phyloP scores from a whole-genome alignment of 148 eudicot genomes.

The Arbutus unedo region DNA sequence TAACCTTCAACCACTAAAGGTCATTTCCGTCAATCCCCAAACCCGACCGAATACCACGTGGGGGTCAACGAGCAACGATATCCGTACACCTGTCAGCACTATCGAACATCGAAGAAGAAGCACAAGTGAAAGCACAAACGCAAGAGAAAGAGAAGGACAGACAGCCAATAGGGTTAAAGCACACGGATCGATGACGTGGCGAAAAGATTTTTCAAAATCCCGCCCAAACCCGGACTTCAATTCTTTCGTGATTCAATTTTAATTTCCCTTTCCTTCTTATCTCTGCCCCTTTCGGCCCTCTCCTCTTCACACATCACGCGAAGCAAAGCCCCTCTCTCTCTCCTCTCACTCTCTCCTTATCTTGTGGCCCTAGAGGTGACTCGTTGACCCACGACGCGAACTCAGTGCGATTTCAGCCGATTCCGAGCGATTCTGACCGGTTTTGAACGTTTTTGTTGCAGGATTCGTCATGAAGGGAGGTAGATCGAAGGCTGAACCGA shows the following conservation, averaged over 20 bases:
- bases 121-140: constrained; percentile 27
- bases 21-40: constrained; percentile 2
- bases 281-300: background rate
- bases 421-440: constrained; percentile 24
- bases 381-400: constrained; percentile 3
- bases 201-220: constrained; percentile 23
- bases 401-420: constrained; percentile 6
- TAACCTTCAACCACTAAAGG: constrained; percentile 4
- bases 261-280: constrained; percentile 19
- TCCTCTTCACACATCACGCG: background rate
- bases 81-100: background rate
- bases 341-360: background rate
- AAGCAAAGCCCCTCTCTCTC: background rate
- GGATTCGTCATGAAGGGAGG: constrained; percentile 25
- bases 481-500: constrained; percentile 21
- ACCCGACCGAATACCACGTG: background rate
- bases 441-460: constrained; percentile 12
- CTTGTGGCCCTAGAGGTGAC: constrained; percentile 9
- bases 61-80: background rate
- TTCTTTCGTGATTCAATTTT: constrained; percentile 14
- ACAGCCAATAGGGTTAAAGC: background rate
- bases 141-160: background rate
- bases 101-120: background rate
- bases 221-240: constrained; percentile 32
- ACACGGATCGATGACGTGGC: constrained; percentile 31